Base-by-base conservation (phyloP, 2,329 filamentous ascomycete genomes). In the Sporothrix globosa region DNA sequence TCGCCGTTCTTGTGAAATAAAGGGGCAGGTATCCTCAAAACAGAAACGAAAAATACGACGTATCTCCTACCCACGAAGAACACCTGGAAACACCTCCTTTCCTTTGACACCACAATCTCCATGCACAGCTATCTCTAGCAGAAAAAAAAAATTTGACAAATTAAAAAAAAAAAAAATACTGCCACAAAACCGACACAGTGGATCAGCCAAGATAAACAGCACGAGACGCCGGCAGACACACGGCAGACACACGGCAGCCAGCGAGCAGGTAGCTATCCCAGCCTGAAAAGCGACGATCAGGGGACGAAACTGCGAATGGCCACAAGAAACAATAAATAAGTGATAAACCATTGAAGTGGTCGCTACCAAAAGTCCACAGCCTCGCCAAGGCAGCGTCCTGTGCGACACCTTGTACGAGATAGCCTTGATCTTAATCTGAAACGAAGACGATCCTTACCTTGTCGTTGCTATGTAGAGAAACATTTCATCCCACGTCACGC, bases 241-340 rank as follows among this genome's bases (percentile, higher is more conserved):
- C 39, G n/a, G n/a, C n/a, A n/a, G n/a, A n/a, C n/a, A 39, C 10
- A 24, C 19, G 34, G 46, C 34, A 56, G 46, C 58, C 58, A 44
- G 17, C 6, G 46, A 56, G 34, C n/a, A 39, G 30, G 27, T 30
- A 39, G 54, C 56, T 60, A 2, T 2, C 10, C 19, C 34, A 41
- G 56, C 56, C 56, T 60, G 34, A 60, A 41, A 61, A 44, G 30
- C 34, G 11, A 24, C 19, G n/a, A 65, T 63, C 60, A 48, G 41
- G 41, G 56, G 41, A 65, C 60, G 60, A 65, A 48, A 30, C 60
- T 30, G 27, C 27, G 5, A 48, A 63, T 41, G 56, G 30, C 13
- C 30, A 39, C 54, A 34, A n/a, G 30, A 53, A 24, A 53, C 50
- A 53, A 21, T 2, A 21, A 21, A 56, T n/a, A 41, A 60, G 34